Conservation (phyloP, 768 basidiomycete genomes). For the Boletus edulis region DNA sequence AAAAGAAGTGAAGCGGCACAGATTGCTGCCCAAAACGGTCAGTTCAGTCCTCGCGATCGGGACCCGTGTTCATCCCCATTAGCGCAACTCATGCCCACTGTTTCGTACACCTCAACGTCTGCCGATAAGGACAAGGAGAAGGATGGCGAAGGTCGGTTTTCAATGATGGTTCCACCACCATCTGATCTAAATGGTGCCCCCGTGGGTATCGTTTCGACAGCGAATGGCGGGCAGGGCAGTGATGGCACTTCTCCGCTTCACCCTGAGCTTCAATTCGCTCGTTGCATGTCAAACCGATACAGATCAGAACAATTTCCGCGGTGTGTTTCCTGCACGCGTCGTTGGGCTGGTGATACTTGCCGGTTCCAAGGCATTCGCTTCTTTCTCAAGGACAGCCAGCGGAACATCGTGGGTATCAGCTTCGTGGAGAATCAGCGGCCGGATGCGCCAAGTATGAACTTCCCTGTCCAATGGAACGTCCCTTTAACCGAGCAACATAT, state of each 20-base stretch:
- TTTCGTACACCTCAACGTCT: conserved; percentile 39
- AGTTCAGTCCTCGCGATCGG: conserved; percentile 12
- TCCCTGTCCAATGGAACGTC: conserved; percentile 66
- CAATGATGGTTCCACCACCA: neutral
- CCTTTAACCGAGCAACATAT: conserved; percentile 49
- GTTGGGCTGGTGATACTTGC: conserved; percentile 87
- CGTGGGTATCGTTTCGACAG: conserved; percentile 32
- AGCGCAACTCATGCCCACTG: conserved; percentile 47
- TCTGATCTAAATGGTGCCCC: conserved; percentile 14
- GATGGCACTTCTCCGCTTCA: conserved; percentile 39
- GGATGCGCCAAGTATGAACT: conserved; percentile 58
- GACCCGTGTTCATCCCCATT: conserved; percentile 16
- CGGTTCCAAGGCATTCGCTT: conserved; percentile 84
- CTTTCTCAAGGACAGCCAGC: conserved; percentile 61
- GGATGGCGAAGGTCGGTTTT: conserved; percentile 36
- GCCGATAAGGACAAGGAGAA: conserved; percentile 47
- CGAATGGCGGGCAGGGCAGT: conserved; percentile 27
- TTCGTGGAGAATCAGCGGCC: conserved; percentile 65
- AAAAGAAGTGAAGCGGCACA: conserved; percentile 71
- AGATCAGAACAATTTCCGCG: conserved; percentile 70
- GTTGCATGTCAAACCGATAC: conserved; percentile 85
- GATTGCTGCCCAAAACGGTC: conserved; percentile 65
- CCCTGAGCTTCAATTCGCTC: conserved; percentile 72
- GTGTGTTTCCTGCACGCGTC: conserved; percentile 80
- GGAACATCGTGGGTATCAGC: conserved; percentile 61